Evolutionary conservation across 257 asterid species (phyloP).

Genomic region (Solanum appendiculatum): DNA sequence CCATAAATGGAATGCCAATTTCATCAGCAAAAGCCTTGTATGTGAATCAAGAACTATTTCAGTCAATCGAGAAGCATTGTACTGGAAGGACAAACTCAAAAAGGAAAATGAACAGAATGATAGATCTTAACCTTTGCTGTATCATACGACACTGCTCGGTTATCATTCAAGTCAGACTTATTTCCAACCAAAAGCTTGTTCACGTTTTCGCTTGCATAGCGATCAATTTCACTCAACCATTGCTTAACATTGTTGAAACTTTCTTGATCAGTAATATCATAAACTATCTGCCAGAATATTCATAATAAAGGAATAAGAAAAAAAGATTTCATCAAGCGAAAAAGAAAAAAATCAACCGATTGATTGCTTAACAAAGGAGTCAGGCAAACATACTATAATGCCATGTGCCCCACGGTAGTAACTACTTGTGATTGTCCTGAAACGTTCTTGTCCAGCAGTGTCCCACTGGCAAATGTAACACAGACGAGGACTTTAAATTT

Average conservation of each 20-base stretch:
- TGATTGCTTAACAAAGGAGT: not conserved
- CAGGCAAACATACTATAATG: slow-evolving; percentile 48
- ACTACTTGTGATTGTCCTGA: slow-evolving; percentile 86
- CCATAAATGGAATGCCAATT: slow-evolving; percentile 78
- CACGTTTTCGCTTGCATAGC: slow-evolving; percentile 77
- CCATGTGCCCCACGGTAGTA: slow-evolving; percentile 95
- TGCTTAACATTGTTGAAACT: slow-evolving; percentile 81
- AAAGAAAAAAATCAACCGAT: not conserved
- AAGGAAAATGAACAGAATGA: not conserved
- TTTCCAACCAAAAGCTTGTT: slow-evolving; percentile 83
- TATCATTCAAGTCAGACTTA: slow-evolving; percentile 57
- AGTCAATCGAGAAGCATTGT: not conserved
- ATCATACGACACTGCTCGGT: slow-evolving; percentile 64
- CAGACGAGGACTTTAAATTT: not conserved
- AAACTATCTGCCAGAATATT: slow-evolving; percentile 41
- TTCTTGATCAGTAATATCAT: slow-evolving; percentile 76
- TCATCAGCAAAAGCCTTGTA: slow-evolving; percentile 69
- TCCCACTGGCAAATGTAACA: slow-evolving; percentile 49
- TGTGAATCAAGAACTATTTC: not conserved
- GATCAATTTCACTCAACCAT: slow-evolving; percentile 80
- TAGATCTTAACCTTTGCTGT: slow-evolving; percentile 58
- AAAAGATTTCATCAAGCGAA: not conserved
- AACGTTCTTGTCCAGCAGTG: slow-evolving; percentile 92
- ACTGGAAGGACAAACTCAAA: not conserved
- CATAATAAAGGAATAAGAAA: slow-evolving; percentile 2